These are phyloP conservation scores for Cotoneaster glaucophyllus DNA, from an alignment of 306 rosid genomes.

Conservation along the genomic window DNA sequence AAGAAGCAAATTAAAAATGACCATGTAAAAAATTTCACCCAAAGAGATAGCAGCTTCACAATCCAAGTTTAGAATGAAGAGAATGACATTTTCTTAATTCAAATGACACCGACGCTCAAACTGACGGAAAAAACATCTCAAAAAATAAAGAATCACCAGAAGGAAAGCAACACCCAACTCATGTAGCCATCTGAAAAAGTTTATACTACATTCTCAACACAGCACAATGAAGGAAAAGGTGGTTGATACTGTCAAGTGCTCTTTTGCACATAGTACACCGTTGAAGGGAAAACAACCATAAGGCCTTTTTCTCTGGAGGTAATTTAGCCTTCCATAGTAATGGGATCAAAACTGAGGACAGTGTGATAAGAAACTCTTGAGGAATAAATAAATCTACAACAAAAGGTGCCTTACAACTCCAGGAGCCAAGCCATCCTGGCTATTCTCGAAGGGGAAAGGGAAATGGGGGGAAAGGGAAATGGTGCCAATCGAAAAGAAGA, in stretches of 20 bases:
- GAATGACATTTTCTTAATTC: background rate
- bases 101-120: background rate
- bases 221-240: background rate
- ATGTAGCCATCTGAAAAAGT: background rate
- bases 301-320: background rate
- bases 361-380: background rate
- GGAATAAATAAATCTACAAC: background rate
- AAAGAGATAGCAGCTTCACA: background rate
- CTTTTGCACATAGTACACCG: background rate
- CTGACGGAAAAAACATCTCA: background rate
- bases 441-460: background rate
- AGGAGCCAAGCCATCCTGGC: background rate
- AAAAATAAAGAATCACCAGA: no score
- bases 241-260: background rate
- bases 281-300: background rate
- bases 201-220: background rate
- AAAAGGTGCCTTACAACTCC: background rate
- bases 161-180: background rate
- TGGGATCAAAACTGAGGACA: background rate
- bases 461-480: background rate
- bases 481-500: background rate
- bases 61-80: background rate
- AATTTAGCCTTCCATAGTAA: background rate
- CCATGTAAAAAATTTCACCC: background rate
- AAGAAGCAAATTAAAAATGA: background rate